Conservation (phyloP, 768 basidiomycete species). For the Pisolithus sp. region DNA sequence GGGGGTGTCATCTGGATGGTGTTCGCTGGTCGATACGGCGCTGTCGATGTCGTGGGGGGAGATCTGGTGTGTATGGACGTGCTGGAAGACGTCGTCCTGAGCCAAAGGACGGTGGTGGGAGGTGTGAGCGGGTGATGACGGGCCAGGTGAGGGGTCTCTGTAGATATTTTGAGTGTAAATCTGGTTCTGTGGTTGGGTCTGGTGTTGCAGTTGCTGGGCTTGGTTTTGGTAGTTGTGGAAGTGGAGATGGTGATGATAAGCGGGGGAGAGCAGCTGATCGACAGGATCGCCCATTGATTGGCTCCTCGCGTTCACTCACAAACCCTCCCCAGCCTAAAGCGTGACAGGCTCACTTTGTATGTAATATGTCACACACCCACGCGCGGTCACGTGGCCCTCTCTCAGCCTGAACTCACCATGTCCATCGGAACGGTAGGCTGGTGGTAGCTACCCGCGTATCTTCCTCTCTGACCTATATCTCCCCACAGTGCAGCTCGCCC, state of each 20-base stretch:
- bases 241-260: slow-evolving; percentile 40
- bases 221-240: slow-evolving; percentile 24
- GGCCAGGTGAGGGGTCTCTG: slow-evolving; percentile 26
- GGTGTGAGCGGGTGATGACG: slow-evolving; percentile 24
- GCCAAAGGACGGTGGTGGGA: slow-evolving; percentile 20
- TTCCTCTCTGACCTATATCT: background rate
- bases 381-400: no score
- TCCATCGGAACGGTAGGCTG: background rate
- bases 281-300: slow-evolving; percentile 52
- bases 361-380: background rate
- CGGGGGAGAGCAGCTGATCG: slow-evolving; percentile 56
- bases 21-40: slow-evolving; percentile 7
- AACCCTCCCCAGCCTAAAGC: background rate
- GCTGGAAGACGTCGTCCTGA: slow-evolving; percentile 25
- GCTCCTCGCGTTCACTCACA: slow-evolving; percentile 31
- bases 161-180: slow-evolving; percentile 19
- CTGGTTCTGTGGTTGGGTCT: slow-evolving; percentile 15
- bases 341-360: background rate
- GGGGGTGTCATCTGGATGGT: slow-evolving; percentile 31
- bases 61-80: slow-evolving; percentile 17
- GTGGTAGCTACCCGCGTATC: background rate
- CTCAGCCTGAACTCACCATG: background rate
- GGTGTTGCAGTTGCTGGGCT: slow-evolving; percentile 15
- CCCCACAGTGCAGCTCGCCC: slow-evolving; percentile 26
- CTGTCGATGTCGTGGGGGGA: slow-evolving; percentile 10